Conservation (phyloP, 768 basidiomycete species). For the Mycena maculata region DNA sequence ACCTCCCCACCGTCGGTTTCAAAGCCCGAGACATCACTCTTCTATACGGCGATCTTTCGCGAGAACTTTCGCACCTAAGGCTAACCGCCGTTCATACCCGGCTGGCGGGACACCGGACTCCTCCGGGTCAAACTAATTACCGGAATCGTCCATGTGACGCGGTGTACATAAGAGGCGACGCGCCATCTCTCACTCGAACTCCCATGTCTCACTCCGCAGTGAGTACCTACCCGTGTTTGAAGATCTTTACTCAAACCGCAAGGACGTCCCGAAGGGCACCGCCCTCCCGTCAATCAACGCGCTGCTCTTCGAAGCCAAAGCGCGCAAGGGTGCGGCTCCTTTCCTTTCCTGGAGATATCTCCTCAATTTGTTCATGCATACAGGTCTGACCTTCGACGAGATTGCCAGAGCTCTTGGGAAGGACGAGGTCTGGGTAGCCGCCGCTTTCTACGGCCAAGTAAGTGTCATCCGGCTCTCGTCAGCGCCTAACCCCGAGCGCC, state of each 20-base stretch:
- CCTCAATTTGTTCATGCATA: not conserved
- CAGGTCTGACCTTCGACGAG: conserved; percentile 76
- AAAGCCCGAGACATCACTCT: too few species aligned
- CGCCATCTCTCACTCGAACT: conserved; percentile 3
- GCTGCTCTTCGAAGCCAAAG: conserved; percentile 73
- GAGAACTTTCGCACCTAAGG: too few species aligned
- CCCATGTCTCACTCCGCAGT: conserved; percentile 54
- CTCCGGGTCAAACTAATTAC: too few species aligned
- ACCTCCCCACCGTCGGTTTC: too few species aligned
- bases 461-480: conserved; percentile 27
- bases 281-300: conserved; percentile 61
- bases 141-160: conserved; percentile 30
- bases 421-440: conserved; percentile 87
- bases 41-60: too few species aligned
- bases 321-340: conserved; percentile 62
- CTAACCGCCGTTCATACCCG: too few species aligned
- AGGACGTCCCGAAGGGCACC: conserved; percentile 57
- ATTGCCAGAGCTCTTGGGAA: conserved; percentile 73
- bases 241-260: not conserved
- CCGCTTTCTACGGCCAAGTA: conserved; percentile 86
- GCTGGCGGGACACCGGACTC: too few species aligned
- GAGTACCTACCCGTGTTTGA: conserved; percentile 34
- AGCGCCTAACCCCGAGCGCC: not conserved
- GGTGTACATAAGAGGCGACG: not conserved
- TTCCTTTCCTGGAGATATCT: not conserved